Evolutionary conservation across 2,329 filamentous ascomycete species (phyloP), one percentile per base, ranked within the genome.

Genomic region (Truncatella angustata): DNA sequence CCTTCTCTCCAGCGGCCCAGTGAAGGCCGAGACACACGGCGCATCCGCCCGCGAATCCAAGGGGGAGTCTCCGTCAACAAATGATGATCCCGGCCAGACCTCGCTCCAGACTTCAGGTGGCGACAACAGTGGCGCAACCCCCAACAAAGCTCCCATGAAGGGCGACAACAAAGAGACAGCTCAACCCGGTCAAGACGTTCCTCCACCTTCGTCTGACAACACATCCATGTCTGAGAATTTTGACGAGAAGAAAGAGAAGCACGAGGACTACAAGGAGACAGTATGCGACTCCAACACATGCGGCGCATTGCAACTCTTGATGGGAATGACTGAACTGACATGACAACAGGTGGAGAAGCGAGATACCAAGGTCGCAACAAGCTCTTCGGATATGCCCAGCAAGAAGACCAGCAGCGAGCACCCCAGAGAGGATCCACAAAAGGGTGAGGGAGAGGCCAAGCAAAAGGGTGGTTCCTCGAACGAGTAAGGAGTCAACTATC

Each of bases 361-460:
- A 20, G 56, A 63, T 32, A 63, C 59, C 18, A 55, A 54, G 36
- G 52, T 35, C 2, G 60, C 59, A 5, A 52, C 53, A 2, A 57
- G 54, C 51, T 58, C 57, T 1, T 58, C 57, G 39, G 53, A 58
- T 5, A 12, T 56, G 18, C 61, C 64, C 0, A 58, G 55, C 54
- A 66, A 66, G 58, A 58, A 58, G 54, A 51, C 49, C 2, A 44
- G 43, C 1, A 45, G 34, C n/a, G 59, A 66, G 49, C 49, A 62
- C 48, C 57, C 63, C 24, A 51, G 55, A 23, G 60, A 66, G 45
- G 63, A 66, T 30, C 56, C 65, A 9, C 40, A 60, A 52, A 59
- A 60, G 56, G 63, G 61, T 43, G 52, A 62, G 42, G 55, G 53
- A 20, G 56, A 60, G 35, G 56, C 42, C 9, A 56, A 47, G 7